Evolutionary conservation across 768 basidiomycete species (phyloP).

Genomic region (Trametes gibbosa): DNA sequence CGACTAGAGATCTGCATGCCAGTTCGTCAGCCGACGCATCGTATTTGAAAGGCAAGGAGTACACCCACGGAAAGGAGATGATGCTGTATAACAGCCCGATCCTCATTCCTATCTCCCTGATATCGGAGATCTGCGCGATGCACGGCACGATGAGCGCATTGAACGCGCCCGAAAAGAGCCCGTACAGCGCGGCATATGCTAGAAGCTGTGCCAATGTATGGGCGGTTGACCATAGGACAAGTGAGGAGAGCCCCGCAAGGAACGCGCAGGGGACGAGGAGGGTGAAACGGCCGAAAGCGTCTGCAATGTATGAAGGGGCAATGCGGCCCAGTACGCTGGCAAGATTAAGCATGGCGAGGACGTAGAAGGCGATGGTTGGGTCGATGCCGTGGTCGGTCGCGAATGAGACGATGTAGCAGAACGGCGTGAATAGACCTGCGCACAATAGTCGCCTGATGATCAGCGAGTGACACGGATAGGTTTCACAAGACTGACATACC

Average conservation of each 20-base stretch:
- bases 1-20: conserved; percentile 52
- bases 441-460: background rate
- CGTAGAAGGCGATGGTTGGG: conserved; percentile 43
- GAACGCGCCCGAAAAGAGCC: conserved; percentile 65
- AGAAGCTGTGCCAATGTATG: conserved; percentile 38
- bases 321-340: conserved; percentile 65
- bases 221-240: conserved; percentile 55
- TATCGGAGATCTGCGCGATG: conserved; percentile 65
- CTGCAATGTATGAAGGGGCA: conserved; percentile 60
- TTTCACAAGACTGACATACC: conserved; percentile 36
- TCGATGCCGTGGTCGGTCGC: conserved; percentile 41
- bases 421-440: conserved; percentile 67
- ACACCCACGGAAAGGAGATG: conserved; percentile 58
- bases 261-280: conserved; percentile 64
- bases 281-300: conserved; percentile 64
- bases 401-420: conserved; percentile 65
- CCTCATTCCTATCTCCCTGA: conserved; percentile 55
- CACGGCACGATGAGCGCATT: conserved; percentile 66
- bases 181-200: conserved; percentile 54
- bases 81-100: conserved; percentile 64
- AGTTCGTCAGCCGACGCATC: background rate
- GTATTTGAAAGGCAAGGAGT: background rate
- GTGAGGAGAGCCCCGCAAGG: conserved; percentile 55
- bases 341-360: conserved; percentile 65
- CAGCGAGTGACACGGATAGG: background rate